Conservation (phyloP, 768 basidiomycete genomes). For the Rhodotorula kratochvilovae region DNA sequence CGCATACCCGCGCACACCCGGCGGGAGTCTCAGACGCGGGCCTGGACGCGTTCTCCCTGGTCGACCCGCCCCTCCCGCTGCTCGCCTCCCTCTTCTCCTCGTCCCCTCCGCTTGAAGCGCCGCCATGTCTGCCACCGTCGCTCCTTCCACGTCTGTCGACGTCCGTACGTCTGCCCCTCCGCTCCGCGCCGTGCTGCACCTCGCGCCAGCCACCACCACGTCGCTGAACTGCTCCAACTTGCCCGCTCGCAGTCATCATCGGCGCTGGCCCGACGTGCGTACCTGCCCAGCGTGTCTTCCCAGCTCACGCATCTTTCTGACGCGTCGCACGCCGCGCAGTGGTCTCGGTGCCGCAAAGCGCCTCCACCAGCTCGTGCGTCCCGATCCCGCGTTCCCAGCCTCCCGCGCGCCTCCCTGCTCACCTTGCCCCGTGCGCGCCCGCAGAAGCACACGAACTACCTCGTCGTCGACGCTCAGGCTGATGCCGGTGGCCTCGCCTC, state of each 20-base stretch:
- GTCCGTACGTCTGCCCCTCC: neutral
- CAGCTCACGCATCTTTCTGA: neutral
- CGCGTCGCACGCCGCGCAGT: constrained; percentile 25
- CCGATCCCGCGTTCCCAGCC: neutral
- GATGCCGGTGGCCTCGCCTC: constrained; percentile 48
- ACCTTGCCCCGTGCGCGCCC: neutral
- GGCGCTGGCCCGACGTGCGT: constrained; percentile 48
- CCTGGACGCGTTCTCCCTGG: no score
- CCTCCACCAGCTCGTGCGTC: constrained; percentile 46
- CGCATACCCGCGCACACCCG: no score
- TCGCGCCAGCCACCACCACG: neutral
- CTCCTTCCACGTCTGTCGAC: constrained; percentile 9
- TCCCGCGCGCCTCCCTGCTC: neutral
- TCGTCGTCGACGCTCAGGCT: constrained; percentile 46
- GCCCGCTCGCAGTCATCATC: constrained; percentile 42
- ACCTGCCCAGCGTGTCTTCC: neutral
- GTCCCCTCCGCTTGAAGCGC: neutral
- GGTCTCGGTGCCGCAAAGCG: constrained; percentile 50
- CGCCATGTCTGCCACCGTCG: constrained; percentile 14
- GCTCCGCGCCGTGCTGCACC: no score
- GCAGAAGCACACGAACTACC: constrained; percentile 44
- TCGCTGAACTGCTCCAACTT: neutral
- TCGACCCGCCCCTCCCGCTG: neutral
- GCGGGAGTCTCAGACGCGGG: no score
- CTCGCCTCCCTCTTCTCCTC: neutral